A percentile compares a stretch with the other conserved stretches of the same genome.
Conservation (phyloP, 768 basidiomycete genomes). For the Lactifluus subvellereus region DNA sequence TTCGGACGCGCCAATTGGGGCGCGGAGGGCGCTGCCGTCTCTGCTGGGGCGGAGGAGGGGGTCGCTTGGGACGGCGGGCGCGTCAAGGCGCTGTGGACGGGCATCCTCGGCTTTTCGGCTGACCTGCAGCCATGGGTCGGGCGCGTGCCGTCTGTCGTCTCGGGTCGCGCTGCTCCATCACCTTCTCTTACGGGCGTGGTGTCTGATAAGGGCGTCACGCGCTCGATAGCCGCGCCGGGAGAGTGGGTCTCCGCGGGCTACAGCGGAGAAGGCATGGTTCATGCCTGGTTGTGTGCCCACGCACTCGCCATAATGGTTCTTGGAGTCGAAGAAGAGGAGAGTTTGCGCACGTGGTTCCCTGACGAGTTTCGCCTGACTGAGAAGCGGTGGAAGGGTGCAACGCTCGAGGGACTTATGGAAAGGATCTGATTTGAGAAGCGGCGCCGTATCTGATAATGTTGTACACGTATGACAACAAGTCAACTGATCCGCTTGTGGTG, state of each 20-base stretch:
- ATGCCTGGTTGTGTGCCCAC: slow-evolving; percentile 58
- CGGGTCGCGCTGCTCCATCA: slow-evolving; percentile 30
- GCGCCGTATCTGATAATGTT: neutral
- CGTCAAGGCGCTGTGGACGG: slow-evolving; percentile 57
- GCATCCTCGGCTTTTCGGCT: slow-evolving; percentile 54
- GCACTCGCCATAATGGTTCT: slow-evolving; percentile 58
- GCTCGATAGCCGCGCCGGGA: slow-evolving; percentile 36
- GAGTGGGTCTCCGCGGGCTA: slow-evolving; percentile 74
- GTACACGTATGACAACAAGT: no score
- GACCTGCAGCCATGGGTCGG: slow-evolving; percentile 70
- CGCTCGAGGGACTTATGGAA: slow-evolving; percentile 33
- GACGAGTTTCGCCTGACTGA: slow-evolving; percentile 42
- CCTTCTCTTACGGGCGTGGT: slow-evolving; percentile 3
- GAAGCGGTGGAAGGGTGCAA: slow-evolving; percentile 43
- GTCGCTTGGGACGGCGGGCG: slow-evolving; percentile 39
- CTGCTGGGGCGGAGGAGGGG: slow-evolving; percentile 23
- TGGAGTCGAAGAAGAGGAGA: slow-evolving; percentile 33
- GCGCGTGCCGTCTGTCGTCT: slow-evolving; percentile 44
- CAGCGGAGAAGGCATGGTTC: slow-evolving; percentile 68
- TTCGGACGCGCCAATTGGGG: slow-evolving; percentile 47
- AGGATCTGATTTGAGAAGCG: slow-evolving; percentile 17
- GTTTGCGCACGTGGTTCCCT: slow-evolving; percentile 44
- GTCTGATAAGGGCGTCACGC: neutral
- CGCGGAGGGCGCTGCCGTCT: slow-evolving; percentile 29
- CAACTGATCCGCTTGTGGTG: no score